Evolutionary conservation across 192 early-diverging fungal species (phyloP), one percentile per base, ranked within the genome.

Genomic region (Backusella morwellensis): DNA sequence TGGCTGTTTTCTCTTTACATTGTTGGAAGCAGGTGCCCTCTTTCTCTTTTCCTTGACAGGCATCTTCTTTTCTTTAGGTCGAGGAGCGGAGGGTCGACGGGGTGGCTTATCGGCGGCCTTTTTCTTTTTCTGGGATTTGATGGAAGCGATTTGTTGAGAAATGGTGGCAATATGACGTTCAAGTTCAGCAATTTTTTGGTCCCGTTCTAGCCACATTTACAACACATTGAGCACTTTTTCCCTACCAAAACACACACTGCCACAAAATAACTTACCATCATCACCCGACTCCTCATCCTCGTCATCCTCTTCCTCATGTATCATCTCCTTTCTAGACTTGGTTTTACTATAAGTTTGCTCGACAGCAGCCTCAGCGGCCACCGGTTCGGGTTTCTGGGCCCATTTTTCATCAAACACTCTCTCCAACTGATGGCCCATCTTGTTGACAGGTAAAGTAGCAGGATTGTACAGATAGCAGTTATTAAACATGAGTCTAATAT

Each of bases 401-500:
- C 93, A 96, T 74, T 92, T 93, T 23, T 78, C 59, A 38, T 95
- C 88, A 81, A 97, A 96, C 36, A 90, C 83, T 26, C 84, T 83
- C 84, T 97, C 95, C 35, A 95, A 80, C 34, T 89, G 79, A 47
- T 86, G 79, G 1, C 91, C 95, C 59, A 89, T 89, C 38, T 89
- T 85, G 80, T 94, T 88, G 1, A 97, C 90, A 3, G 86, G 88
- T 23, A 88, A 81, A 0, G 88, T 89, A 0, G 88, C 85, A 21
- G 91, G 87, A 71, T 96, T 95, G 85, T 93, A 96, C 1, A 79
- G 74, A 72, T 88, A 94, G 85, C 95, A 97, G 83, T 97, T 97
- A 70, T 85, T 81, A 76, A 97, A 88, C 86, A 96, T 94, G 26
- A 95, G 82, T 15, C 87, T 86, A 26, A 91, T 78, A 75, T 97